Evolutionary conservation across 208 protist genomes (phyloP).

Genomic region (Trypanosoma theileri): DNA sequence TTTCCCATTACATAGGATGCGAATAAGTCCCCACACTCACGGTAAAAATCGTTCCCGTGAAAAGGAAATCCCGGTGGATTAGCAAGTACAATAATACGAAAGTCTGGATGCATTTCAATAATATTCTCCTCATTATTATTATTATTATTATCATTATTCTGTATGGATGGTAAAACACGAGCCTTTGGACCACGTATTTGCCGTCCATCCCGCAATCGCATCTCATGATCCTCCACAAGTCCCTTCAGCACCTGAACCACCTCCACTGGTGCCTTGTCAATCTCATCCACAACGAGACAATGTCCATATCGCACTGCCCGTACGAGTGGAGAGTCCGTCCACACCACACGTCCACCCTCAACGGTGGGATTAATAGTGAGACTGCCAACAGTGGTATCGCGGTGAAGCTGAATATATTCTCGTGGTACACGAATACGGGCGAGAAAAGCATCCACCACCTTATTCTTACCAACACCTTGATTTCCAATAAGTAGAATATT

Average conservation of each 20-base stretch:
- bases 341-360: conserved; percentile 84
- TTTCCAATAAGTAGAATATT: conserved; percentile 94
- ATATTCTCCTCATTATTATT: neutral
- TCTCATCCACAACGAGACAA: conserved; percentile 95
- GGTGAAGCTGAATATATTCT: conserved; percentile 96
- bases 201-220: conserved; percentile 80
- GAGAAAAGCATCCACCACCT: conserved; percentile 92
- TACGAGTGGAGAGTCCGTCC: conserved; percentile 93
- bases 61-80: conserved; percentile 94
- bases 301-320: conserved; percentile 88
- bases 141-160: conserved; percentile 4
- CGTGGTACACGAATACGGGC: conserved; percentile 81
- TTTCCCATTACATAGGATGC: conserved; percentile 91
- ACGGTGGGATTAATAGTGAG: conserved; percentile 91
- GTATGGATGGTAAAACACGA: conserved; percentile 10
- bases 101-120: conserved; percentile 74
- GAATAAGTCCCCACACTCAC: conserved; percentile 92
- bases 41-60: conserved; percentile 95
- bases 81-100: conserved; percentile 84
- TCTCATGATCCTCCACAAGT: conserved; percentile 86
- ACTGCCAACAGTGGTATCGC: conserved; percentile 90
- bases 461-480: conserved; percentile 97
- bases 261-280: conserved; percentile 95
- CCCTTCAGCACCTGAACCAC: conserved; percentile 89
- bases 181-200: conserved; percentile 51